Conservation (phyloP, 2,329 filamentous ascomycete genomes). For the Pyricularia sp. region DNA sequence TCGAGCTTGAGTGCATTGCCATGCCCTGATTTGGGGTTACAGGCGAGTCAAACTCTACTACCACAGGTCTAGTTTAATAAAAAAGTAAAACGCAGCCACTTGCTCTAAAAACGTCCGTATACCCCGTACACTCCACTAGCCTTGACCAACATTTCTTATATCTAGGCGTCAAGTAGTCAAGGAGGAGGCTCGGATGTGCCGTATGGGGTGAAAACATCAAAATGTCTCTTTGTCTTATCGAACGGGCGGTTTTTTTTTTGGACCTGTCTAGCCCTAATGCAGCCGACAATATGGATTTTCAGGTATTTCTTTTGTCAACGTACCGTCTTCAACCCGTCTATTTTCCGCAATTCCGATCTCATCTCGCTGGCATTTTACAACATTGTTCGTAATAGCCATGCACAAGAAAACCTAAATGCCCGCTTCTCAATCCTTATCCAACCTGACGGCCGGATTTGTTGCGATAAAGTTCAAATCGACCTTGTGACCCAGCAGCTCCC, state of each 20-base stretch:
- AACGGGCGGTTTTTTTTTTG: not conserved
- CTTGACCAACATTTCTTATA: not conserved
- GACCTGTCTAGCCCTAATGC: no score
- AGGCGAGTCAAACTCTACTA: not conserved
- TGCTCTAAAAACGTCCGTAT: not conserved
- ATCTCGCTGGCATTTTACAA: not conserved
- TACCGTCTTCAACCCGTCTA: not conserved
- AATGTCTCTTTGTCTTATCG: not conserved
- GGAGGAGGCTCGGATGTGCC: not conserved
- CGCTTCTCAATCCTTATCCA: slow-evolving; percentile 62
- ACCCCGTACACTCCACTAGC: not conserved
- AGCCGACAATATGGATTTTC: not conserved
- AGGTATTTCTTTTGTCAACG: not conserved
- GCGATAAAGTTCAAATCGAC: slow-evolving; percentile 91
- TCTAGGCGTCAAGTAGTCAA: not conserved
- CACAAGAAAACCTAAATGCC: not conserved
- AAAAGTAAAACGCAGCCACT: not conserved
- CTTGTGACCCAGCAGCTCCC: slow-evolving; percentile 88
- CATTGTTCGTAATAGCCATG: not conserved
- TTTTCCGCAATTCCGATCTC: not conserved
- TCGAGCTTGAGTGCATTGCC: slow-evolving; percentile 88
- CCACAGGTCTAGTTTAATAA: not conserved
- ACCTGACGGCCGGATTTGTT: slow-evolving; percentile 78
- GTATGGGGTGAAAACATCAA: not conserved
- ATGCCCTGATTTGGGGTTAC: slow-evolving; percentile 35